Evolutionary conservation across 768 basidiomycete species (phyloP).

Genomic region (Amyloporia xantha): DNA sequence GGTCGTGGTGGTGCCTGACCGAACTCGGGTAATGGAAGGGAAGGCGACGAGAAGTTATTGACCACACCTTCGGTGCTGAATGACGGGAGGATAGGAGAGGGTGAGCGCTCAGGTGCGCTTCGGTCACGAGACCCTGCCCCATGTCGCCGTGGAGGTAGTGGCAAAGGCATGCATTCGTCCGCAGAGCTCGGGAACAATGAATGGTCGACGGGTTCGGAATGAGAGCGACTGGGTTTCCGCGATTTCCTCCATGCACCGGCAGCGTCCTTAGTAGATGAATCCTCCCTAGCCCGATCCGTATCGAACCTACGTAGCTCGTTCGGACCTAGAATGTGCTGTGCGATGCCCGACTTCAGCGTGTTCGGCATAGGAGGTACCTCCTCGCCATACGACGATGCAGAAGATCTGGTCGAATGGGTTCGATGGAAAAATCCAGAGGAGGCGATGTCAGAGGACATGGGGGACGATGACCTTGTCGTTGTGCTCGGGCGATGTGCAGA

Average conservation of each 20-base stretch:
- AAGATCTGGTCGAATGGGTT: slow-evolving; percentile 44
- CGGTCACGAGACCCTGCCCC: slow-evolving; percentile 1
- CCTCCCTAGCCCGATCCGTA: slow-evolving; percentile 8
- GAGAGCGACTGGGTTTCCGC: slow-evolving; percentile 11
- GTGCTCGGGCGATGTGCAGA: slow-evolving; percentile 34
- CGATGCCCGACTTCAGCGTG: slow-evolving; percentile 19
- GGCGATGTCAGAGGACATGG: slow-evolving; percentile 50
- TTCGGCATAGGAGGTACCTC: slow-evolving; percentile 35
- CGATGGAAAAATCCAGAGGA: slow-evolving; percentile 46
- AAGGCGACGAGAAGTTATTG: slow-evolving; percentile 33
- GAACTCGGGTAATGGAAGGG: slow-evolving; percentile 13
- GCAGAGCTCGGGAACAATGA: neutral
- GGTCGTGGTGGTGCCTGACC: slow-evolving; percentile 18
- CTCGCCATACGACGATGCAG: slow-evolving; percentile 49
- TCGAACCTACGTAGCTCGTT: slow-evolving; percentile 33
- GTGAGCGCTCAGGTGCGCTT: slow-evolving; percentile 2
- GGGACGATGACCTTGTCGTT: slow-evolving; percentile 55
- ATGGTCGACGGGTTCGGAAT: slow-evolving; percentile 9
- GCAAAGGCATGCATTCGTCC: slow-evolving; percentile 7
- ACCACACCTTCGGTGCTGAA: slow-evolving; percentile 42
- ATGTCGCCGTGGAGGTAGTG: slow-evolving; percentile 12
- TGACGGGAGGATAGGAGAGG: slow-evolving; percentile 37
- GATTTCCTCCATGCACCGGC: neutral
- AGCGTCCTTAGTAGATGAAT: slow-evolving; percentile 5
- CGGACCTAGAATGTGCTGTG: slow-evolving; percentile 50